These are phyloP conservation scores for Saitozyma podzolica DNA, from an alignment of 768 basidiomycete species.

Conservation along the genomic window DNA sequence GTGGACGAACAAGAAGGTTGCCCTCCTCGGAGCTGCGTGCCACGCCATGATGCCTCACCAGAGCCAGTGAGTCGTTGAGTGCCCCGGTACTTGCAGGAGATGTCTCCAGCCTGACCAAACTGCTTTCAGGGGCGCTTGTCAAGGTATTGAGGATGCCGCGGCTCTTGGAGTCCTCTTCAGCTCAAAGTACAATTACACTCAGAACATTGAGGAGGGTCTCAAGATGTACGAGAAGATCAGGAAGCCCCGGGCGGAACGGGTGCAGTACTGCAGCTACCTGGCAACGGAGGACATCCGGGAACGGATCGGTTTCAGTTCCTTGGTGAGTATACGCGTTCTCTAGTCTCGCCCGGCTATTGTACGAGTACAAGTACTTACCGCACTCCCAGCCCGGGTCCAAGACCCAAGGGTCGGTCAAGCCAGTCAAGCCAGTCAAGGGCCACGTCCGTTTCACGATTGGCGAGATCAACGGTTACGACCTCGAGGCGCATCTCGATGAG, in stretches of 20 bases:
- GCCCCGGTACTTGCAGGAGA: no score
- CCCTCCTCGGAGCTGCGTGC: no score
- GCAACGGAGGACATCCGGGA: conserved; percentile 40
- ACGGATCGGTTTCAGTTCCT: conserved; percentile 34
- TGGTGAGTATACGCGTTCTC: conserved; percentile 10
- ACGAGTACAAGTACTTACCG: neutral
- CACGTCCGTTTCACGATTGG: conserved; percentile 22
- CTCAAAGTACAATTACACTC: conserved; percentile 18
- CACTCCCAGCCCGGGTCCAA: conserved; percentile 10
- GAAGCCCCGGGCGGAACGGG: conserved; percentile 32
- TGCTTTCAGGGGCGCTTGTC: conserved; percentile 14
- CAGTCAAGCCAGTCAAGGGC: conserved; percentile 8
- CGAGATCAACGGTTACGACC: conserved; percentile 28
- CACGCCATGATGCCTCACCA: conserved; percentile 11
- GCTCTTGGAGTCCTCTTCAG: conserved; percentile 9
- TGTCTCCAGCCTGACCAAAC: neutral
- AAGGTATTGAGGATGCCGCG: conserved; percentile 22
- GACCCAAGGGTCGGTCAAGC: conserved; percentile 7
- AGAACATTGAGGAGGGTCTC: conserved; percentile 23
- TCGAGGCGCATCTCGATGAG: conserved; percentile 14
- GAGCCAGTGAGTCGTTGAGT: conserved; percentile 11
- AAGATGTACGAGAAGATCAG: conserved; percentile 32
- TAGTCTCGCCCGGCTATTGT: neutral
- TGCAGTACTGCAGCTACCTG: conserved; percentile 19
- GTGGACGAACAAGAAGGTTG: no score